Percentiles rank a stretch among this genome's conserved stretches.
Conservation (phyloP, 129 eudicot species). For the Arctium minus region DNA sequence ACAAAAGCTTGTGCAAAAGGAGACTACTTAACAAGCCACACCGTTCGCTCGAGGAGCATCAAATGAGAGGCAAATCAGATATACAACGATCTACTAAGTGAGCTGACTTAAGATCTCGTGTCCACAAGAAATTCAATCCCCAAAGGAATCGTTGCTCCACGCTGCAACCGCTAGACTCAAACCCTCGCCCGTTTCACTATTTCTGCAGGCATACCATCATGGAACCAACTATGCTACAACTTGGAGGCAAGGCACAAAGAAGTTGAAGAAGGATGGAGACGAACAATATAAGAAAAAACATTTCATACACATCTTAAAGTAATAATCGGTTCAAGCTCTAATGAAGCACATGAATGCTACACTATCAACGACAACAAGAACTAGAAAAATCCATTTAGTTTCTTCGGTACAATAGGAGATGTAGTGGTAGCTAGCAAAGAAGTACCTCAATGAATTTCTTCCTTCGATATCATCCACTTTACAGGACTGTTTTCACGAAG, state of each 20-base stretch:
- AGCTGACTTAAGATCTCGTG: neutral
- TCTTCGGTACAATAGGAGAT: conserved; percentile 2
- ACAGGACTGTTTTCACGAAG: conserved; percentile 20
- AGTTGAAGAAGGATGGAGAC: neutral
- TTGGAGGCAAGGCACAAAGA: neutral
- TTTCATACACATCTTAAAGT: conserved; percentile 25
- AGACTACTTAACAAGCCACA: neutral
- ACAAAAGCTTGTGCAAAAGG: too few species aligned
- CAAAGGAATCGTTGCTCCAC: neutral
- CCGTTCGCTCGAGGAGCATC: neutral
- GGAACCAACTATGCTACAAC: neutral
- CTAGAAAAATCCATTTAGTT: conserved; percentile 9
- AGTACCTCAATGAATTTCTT: conserved; percentile 10
- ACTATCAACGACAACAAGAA: conserved; percentile 19
- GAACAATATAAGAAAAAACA: conserved; percentile 9
- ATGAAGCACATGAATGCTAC: conserved; percentile 24
- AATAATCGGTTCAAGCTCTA: conserved; percentile 20
- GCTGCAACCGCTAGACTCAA: neutral
- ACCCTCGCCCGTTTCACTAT: neutral
- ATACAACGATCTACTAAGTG: neutral
- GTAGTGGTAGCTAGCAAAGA: neutral
- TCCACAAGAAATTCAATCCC: neutral
- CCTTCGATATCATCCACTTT: conserved; percentile 9
- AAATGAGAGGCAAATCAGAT: neutral
- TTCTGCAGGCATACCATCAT: neutral